phyloP scores from a whole-genome alignment of 1,284 basidiomycete species.

The Naganishia albida region DNA sequence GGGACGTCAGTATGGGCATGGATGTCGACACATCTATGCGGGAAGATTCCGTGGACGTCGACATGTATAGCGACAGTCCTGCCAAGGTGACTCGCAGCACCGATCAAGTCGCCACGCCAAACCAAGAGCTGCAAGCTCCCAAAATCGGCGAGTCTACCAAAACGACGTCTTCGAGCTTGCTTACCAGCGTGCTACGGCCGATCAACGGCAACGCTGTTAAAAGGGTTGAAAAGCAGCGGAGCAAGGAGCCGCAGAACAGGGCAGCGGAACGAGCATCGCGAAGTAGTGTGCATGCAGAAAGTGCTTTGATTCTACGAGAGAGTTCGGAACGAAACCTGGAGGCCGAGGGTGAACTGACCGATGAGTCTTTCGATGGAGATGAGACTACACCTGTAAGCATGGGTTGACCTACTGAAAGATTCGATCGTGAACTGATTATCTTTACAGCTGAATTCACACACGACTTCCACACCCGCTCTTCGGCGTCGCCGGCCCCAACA shows the following conservation, averaged over 20 bases:
- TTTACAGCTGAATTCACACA: neutral
- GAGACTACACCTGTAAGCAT: conserved; percentile 7
- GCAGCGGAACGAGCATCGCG: neutral
- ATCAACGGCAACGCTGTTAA: conserved; percentile 31
- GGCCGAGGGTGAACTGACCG: conserved; percentile 28
- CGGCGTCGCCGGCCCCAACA: neutral
- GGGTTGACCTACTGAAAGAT: neutral
- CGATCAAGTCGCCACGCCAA: neutral
- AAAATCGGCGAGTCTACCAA: neutral
- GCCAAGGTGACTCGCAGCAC: neutral
- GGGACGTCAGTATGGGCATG: conserved; percentile 24
- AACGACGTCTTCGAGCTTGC: neutral
- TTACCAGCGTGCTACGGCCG: conserved; percentile 16
- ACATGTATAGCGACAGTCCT: conserved; percentile 31
- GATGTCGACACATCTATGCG: conserved; percentile 24
- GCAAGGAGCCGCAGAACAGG: neutral
- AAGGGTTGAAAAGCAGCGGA: conserved; percentile 29
- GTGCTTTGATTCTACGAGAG: conserved; percentile 32
- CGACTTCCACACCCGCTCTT: neutral
- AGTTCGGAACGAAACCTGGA: conserved; percentile 29
- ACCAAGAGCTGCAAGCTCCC: neutral
- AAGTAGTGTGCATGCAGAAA: neutral
- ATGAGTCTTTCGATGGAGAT: conserved; percentile 26
- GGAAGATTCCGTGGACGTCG: conserved; percentile 22
- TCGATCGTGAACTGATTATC: neutral